phyloP scores from a whole-genome alignment of 768 basidiomycete genomes.

The Lactarius sanguifluus region DNA sequence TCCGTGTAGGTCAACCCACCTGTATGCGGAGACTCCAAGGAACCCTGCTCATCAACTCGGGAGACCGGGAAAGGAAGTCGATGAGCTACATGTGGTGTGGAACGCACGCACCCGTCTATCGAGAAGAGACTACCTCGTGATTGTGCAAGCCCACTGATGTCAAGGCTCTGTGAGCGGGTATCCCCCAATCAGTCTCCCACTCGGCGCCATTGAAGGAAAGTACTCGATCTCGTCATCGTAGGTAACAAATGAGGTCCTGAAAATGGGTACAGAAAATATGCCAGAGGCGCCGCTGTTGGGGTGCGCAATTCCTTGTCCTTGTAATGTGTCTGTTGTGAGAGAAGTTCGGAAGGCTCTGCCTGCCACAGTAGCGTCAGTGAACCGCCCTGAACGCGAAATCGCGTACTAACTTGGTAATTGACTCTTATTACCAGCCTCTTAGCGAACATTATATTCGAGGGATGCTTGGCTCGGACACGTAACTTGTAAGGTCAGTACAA shows the following conservation, averaged over 20 bases:
- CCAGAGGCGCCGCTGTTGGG: constrained; percentile 17
- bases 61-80: constrained; percentile 35
- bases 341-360: constrained; percentile 17
- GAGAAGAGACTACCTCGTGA: constrained; percentile 37
- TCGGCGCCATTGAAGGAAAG: constrained; percentile 58
- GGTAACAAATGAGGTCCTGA: constrained; percentile 48
- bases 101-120: constrained; percentile 38
- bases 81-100: not conserved
- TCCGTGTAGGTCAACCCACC: constrained; percentile 42
- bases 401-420: constrained; percentile 41
- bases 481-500: constrained; percentile 41
- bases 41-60: not conserved
- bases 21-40: constrained; percentile 5
- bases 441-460: constrained; percentile 43
- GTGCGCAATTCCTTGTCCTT: constrained; percentile 9
- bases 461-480: constrained; percentile 52
- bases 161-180: constrained; percentile 38
- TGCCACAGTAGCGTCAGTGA: constrained; percentile 19
- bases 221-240: constrained; percentile 46
- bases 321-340: constrained; percentile 11
- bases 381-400: not conserved
- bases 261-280: constrained; percentile 71
- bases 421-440: constrained; percentile 54
- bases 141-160: constrained; percentile 42
- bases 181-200: constrained; percentile 59